Evolutionary conservation across 192 early-diverging fungal species (phyloP).

Genomic region (Linnemannia hyalina): DNA sequence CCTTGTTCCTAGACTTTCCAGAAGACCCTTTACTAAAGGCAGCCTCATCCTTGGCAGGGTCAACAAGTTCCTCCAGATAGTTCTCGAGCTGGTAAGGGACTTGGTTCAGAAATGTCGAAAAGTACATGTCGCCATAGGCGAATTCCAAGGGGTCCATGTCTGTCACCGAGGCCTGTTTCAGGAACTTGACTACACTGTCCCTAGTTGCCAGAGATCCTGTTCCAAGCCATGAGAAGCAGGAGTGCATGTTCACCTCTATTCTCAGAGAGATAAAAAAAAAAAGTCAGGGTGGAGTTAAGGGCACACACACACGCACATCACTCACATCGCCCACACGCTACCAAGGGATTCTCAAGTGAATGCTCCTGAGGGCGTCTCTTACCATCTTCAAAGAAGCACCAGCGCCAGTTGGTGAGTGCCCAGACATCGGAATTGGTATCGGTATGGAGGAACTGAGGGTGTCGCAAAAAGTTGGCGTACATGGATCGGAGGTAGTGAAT

Average conservation of each 20-base stretch:
- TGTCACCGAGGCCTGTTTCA: slow-evolving; percentile 59
- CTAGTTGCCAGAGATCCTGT: slow-evolving; percentile 65
- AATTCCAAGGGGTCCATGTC: slow-evolving; percentile 64
- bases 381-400: slow-evolving; percentile 70
- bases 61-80: slow-evolving; percentile 55
- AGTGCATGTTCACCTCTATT: slow-evolving; percentile 63
- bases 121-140: slow-evolving; percentile 69
- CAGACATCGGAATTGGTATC: slow-evolving; percentile 65
- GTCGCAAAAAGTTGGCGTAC: slow-evolving; percentile 70
- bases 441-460: slow-evolving; percentile 66
- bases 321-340: not conserved
- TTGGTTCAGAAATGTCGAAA: slow-evolving; percentile 67
- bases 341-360: no score
- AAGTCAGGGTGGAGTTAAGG: not conserved
- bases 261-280: slow-evolving; percentile 4
- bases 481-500: slow-evolving; percentile 60
- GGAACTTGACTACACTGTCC: slow-evolving; percentile 61
- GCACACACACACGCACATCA: not conserved
- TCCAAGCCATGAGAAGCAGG: slow-evolving; percentile 64
- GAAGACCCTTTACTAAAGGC: slow-evolving; percentile 58
- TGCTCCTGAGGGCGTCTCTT: slow-evolving; percentile 8
- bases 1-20: slow-evolving; percentile 63
- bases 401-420: slow-evolving; percentile 64
- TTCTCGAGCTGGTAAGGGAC: slow-evolving; percentile 67
- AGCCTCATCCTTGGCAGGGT: slow-evolving; percentile 45